These are phyloP conservation scores for Russula compacta DNA, from an alignment of 768 basidiomycete species.

Conservation along the genomic window DNA sequence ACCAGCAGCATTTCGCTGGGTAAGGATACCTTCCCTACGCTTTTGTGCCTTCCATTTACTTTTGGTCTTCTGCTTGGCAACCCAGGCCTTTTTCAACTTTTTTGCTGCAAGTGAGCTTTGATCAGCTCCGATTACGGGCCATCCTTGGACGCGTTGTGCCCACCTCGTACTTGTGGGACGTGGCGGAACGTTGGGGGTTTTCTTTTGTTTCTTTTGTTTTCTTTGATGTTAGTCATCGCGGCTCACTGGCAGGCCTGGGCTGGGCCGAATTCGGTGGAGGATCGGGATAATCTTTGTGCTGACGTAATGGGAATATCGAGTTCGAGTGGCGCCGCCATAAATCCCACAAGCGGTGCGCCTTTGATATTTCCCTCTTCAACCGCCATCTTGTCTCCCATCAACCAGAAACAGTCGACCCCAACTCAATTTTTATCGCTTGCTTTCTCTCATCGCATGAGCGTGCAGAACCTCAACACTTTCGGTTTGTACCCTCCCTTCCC, in stretches of 20 bases:
- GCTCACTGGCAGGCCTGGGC: not conserved
- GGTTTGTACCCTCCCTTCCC: constrained; percentile 37
- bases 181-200: constrained; percentile 65
- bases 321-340: constrained; percentile 10
- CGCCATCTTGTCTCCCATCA: constrained; percentile 23
- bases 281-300: not conserved
- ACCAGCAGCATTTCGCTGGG: constrained; percentile 4
- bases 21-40: constrained; percentile 35
- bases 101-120: constrained; percentile 41
- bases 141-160: constrained; percentile 3
- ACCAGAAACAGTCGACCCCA: constrained; percentile 37
- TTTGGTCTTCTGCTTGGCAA: constrained; percentile 67
- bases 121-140: not conserved
- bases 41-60: constrained; percentile 71
- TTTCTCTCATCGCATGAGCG: constrained; percentile 77
- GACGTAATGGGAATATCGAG: not conserved
- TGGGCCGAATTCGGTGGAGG: constrained; percentile 3
- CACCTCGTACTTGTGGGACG: constrained; percentile 55
- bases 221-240: not conserved
- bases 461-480: constrained; percentile 81
- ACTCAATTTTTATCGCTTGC: constrained; percentile 31
- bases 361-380: constrained; percentile 23
- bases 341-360: not conserved
- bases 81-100: constrained; percentile 73
- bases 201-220: constrained; percentile 36